Conservation (phyloP, 768 basidiomycete genomes). For the Russula abietina region DNA sequence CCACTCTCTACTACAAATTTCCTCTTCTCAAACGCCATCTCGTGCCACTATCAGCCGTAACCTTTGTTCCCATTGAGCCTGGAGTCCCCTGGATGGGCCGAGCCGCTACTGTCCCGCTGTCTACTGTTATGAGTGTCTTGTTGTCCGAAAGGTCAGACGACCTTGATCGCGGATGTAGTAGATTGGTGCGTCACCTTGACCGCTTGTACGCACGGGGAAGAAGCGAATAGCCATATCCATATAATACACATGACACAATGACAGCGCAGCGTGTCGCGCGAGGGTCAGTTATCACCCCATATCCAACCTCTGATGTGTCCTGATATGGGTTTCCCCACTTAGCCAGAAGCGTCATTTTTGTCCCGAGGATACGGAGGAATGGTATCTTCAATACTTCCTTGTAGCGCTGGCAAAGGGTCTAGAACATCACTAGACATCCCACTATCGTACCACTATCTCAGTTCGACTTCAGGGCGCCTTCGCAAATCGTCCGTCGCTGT, state of each 20-base stretch:
- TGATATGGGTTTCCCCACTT: conserved; percentile 13
- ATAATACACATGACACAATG: conserved; percentile 12
- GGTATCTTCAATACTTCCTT: conserved; percentile 4
- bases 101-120: background rate
- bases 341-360: conserved; percentile 6
- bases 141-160: background rate
- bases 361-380: conserved; percentile 7
- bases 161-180: background rate
- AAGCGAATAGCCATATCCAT: conserved; percentile 3
- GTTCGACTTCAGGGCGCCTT: conserved; percentile 16
- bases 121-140: background rate
- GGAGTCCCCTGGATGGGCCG: background rate
- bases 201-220: conserved; percentile 9
- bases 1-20: conserved; percentile 16
- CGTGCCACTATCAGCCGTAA: conserved; percentile 12
- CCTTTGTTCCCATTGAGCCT: background rate
- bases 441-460: conserved; percentile 20
- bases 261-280: conserved; percentile 4
- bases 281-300: conserved; percentile 12
- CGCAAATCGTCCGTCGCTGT: background rate
- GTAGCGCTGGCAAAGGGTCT: conserved; percentile 21
- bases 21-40: background rate
- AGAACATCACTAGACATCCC: conserved; percentile 20
- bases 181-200: conserved; percentile 7
- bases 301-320: conserved; percentile 5